Evolutionary conservation across 768 basidiomycete genomes (phyloP).

Genomic region (Lentinula raphanica): DNA sequence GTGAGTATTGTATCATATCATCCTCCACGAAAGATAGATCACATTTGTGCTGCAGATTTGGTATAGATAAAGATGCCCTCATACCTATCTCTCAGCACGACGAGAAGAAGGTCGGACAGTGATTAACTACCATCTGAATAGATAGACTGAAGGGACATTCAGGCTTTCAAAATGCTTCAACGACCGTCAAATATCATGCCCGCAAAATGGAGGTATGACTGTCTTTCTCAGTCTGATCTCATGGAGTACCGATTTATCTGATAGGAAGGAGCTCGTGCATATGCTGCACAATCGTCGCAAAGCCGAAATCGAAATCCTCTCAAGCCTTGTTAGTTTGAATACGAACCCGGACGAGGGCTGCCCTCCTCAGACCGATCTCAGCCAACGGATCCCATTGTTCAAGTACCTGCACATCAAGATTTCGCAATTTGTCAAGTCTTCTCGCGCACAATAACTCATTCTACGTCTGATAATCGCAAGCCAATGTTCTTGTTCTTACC

Average conservation of each 20-base stretch:
- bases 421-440: neutral
- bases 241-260: neutral
- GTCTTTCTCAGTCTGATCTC: neutral
- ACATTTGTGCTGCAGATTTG: constrained; percentile 39
- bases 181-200: constrained; percentile 41
- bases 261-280: constrained; percentile 72
- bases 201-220: constrained; percentile 56
- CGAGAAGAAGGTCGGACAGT: constrained; percentile 58
- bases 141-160: neutral
- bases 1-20: constrained; percentile 31
- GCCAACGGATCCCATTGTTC: neutral
- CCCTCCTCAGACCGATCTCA: neutral
- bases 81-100: constrained; percentile 69
- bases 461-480: too few relatives aligned
- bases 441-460: neutral
- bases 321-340: constrained; percentile 6
- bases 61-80: constrained; percentile 53
- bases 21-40: neutral
- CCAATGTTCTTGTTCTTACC: too few relatives aligned
- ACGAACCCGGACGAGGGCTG: neutral
- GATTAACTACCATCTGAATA: neutral
- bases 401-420: constrained; percentile 4
- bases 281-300: constrained; percentile 83
- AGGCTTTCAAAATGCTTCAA: constrained; percentile 65
- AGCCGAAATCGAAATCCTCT: constrained; percentile 85